These are phyloP conservation scores for Zygosaccharomyces bisporus DNA, from an alignment of 805 yeast genomes.

Conservation along the genomic window DNA sequence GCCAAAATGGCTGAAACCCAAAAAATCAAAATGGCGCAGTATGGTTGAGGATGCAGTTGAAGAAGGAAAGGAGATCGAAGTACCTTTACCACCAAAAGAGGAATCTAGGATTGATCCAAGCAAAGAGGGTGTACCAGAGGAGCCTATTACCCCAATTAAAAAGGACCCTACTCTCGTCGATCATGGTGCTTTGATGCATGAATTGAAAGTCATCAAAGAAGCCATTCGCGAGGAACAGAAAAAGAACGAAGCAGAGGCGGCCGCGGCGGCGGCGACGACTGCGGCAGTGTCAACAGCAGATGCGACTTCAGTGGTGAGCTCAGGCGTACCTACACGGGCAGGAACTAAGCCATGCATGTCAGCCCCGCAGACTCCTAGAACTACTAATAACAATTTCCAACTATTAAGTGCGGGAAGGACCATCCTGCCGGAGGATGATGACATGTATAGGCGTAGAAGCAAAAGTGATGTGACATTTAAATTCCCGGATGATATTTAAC, in stretches of 20 bases:
- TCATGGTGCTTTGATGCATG: slow-evolving; percentile 32
- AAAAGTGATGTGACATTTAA: slow-evolving; percentile 24
- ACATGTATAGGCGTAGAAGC: slow-evolving; percentile 19
- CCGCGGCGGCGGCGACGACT: slow-evolving; percentile 1
- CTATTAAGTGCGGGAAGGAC: slow-evolving; percentile 33
- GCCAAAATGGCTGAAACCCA: slow-evolving; percentile 48
- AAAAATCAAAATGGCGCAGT: slow-evolving; percentile 57
- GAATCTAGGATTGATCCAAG: slow-evolving; percentile 10
- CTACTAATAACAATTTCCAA: slow-evolving; percentile 27
- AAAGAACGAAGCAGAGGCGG: slow-evolving; percentile 1
- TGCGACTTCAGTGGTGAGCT: neutral
- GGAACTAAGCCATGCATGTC: neutral
- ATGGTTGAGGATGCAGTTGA: slow-evolving; percentile 50
- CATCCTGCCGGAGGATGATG: slow-evolving; percentile 29
- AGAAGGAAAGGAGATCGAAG: slow-evolving; percentile 26
- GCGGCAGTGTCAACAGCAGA: neutral
- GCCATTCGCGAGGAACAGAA: slow-evolving; percentile 25
- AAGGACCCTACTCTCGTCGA: slow-evolving; percentile 29
- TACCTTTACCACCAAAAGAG: slow-evolving; percentile 16
- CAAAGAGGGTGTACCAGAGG: slow-evolving; percentile 1
- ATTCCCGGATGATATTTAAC: slow-evolving; percentile 33
- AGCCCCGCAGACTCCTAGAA: slow-evolving; percentile 7
- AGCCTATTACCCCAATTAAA: slow-evolving; percentile 10
- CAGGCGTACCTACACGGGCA: neutral
- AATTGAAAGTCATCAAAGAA: slow-evolving; percentile 24